Evolutionary conservation across 2,329 filamentous ascomycete species (phyloP), one percentile per base, ranked within the genome.

Genomic region (Stagonosporopsis chrysanthemi): DNA sequence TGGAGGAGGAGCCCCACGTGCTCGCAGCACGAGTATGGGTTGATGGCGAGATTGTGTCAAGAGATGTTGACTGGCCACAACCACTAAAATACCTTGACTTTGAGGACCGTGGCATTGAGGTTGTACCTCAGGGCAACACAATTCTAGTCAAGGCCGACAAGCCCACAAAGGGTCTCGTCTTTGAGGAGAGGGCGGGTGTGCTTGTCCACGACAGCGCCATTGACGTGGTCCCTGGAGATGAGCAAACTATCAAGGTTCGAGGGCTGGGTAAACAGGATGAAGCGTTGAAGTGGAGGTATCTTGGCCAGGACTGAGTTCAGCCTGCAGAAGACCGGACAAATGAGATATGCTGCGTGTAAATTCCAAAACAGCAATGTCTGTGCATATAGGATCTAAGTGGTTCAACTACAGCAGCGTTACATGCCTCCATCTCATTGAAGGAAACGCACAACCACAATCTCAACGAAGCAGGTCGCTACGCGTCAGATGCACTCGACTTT

Each of bases 41-140:
- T 35, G 74, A 81, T 46, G 80, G 78, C 22, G 68, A 80, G 53
- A 62, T 86, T 14, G 78, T 84, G 2, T 81, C 83, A 12, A 78
- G 84, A 48, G 84, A 86, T 61, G 78, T 83, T 4, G 84, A 86
- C 71, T 87, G 84, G 84, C 84, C 84, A 8, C 84, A 86, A 67
- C 84, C 84, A 40, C 79, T 86, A 63, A 86, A 86, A 73, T 86
- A 86, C 65, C 79, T 86, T 14, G 78, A 82, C 56, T 80, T 86
- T 58, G 77, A 78, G 3, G 76, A 82, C 29, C 79, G 83, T 33
- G 81, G 80, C 17, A 75, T 86, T 1, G 70, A 81, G 51, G 77
- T 84, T 9, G 45, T 63, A n/a, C 63, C 65, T 11, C 68, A 74
- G 23, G 76, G 77, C n/a, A 70, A 75, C 38, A 77, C 73, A 40